phyloP scores from a whole-genome alignment of 176 grass and related monocot genomes.

The Oryza brachyantha region DNA sequence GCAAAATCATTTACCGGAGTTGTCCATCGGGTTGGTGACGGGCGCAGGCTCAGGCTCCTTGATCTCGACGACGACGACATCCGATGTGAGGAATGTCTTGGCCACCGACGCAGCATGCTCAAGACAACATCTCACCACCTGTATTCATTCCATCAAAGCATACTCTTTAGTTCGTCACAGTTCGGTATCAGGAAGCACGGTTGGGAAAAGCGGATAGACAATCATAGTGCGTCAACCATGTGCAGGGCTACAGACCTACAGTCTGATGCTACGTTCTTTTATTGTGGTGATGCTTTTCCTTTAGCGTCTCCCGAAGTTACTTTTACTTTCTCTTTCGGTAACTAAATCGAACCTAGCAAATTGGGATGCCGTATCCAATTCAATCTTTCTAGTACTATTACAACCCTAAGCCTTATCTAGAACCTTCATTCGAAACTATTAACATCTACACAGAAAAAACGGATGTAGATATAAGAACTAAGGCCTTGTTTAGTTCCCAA shows the following conservation, averaged over 20 bases:
- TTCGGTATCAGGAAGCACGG: neutral
- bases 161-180: neutral
- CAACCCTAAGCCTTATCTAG: neutral
- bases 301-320: neutral
- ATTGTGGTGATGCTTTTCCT: neutral
- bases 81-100: constrained; percentile 90
- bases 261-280: neutral
- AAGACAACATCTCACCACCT: constrained; percentile 98
- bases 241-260: neutral
- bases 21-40: constrained; percentile 75
- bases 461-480: neutral
- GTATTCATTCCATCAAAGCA: neutral
- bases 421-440: neutral
- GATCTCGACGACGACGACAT: constrained; percentile 87
- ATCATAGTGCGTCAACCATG: constrained; percentile 11
- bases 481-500: too few relatives aligned
- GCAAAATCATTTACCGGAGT: constrained; percentile 50
- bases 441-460: neutral
- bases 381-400: neutral
- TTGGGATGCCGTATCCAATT: neutral
- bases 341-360: neutral
- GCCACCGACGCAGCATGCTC: constrained; percentile 83
- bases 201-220: neutral
- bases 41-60: constrained; percentile 75
- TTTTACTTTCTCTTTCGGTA: neutral